Evolutionary conservation across 2,329 filamentous ascomycete genomes (phyloP), one percentile per base, ranked within the genome.

Genomic region (Teratosphaeriaceae sp.): DNA sequence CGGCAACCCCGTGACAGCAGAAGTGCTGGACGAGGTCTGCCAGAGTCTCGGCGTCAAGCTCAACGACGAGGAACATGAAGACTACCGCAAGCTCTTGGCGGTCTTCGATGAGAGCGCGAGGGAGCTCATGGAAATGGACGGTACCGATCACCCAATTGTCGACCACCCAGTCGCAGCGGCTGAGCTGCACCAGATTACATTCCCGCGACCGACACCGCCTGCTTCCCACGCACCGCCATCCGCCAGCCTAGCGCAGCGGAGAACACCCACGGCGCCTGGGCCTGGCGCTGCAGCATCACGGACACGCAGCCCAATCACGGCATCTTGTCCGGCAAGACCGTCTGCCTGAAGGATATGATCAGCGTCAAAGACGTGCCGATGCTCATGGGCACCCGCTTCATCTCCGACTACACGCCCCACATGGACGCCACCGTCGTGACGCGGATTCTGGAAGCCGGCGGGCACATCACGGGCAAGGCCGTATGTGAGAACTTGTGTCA

Each of bases 301-400:
- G 64, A 67, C 45, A 51, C 57, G 4, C 47, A 48, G 1, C 34
- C 46, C 4, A 42, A 54, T 9, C 44, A 52, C 3, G 52, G 56
- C 19, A 51, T 65, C 19, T 59, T 74, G 5, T 46, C 61, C 5
- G 65, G 65, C 26, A 66, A 66, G 41, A 65, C 56, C 1, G 33
- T 73, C 3, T 65, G 60, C 5, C 52, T 74, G 31, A 74, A 74
- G 50, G 72, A 74, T 53, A 73, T 72, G 46, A 68, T 74, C 19
- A 61, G 64, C 8, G 60, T 75, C 1, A 65, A 65, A 1, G 66
- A 63, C 15, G 61, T 74, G 11, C 68, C 69, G 5, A 63, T 66
- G 31, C 65, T 69, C 2, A 60, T 70, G 18, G 72, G 71, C 1
- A 73, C 70, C 1, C 56, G 59, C 37, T 62, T 71, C 49, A 60